phyloP scores from a whole-genome alignment of 2,329 filamentous ascomycete species.

The Amesomyces nigricolor region DNA sequence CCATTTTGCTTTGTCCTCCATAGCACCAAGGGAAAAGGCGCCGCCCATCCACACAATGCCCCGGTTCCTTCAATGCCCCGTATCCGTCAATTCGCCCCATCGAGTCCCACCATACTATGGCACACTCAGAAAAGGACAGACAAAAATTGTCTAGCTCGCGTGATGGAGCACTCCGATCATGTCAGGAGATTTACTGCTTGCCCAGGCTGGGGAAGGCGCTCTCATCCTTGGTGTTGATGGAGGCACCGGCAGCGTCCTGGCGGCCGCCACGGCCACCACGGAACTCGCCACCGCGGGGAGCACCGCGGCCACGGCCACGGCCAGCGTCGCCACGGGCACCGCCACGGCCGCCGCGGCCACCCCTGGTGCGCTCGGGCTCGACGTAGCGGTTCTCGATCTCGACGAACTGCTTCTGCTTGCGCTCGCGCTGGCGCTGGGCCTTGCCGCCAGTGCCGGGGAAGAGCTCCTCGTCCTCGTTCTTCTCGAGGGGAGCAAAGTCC shows the following conservation, averaged over 20 bases:
- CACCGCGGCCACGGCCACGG: constrained; percentile 45
- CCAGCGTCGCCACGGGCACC: constrained; percentile 45
- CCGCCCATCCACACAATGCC: constrained; percentile 12
- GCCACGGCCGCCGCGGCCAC: constrained; percentile 48
- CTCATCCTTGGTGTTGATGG: constrained; percentile 53
- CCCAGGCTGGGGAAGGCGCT: constrained; percentile 57
- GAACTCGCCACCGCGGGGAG: constrained; percentile 39
- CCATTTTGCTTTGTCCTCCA: constrained; percentile 15
- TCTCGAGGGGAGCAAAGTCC: constrained; percentile 65
- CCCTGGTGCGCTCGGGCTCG: constrained; percentile 60
- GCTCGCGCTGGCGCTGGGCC: constrained; percentile 77
- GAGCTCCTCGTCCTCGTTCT: constrained; percentile 68
- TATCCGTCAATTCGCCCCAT: constrained; percentile 10
- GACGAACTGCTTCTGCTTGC: constrained; percentile 84
- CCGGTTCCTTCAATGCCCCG: constrained; percentile 8
- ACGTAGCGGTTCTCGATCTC: constrained; percentile 83
- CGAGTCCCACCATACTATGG: background rate
- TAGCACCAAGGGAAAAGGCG: background rate
- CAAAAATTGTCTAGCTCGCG: background rate
- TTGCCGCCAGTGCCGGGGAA: constrained; percentile 70
- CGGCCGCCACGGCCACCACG: constrained; percentile 43
- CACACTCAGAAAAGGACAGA: constrained; percentile 7
- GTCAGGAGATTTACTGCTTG: constrained; percentile 33
- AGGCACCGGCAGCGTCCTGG: constrained; percentile 38
- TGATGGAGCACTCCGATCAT: constrained; percentile 2